Evolutionary conservation across 1,284 basidiomycete genomes (phyloP).

Genomic region (Sporisorium scitamineum): DNA sequence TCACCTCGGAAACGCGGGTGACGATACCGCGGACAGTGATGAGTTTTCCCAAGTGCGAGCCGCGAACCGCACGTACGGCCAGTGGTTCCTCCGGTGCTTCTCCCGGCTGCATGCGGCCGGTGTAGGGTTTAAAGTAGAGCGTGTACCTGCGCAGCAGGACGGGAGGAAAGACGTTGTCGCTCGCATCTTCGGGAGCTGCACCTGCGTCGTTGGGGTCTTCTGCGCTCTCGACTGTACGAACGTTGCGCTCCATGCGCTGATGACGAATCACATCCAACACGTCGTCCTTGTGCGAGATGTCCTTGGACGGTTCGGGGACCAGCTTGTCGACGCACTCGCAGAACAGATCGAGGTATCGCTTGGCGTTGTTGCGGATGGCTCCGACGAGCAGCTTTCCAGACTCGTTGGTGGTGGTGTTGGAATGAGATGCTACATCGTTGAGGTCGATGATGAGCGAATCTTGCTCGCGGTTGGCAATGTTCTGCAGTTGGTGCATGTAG

Average conservation of each 20-base stretch:
- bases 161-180: constrained; percentile 74
- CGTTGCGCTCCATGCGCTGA: constrained; percentile 88
- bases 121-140: constrained; percentile 88
- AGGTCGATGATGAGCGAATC: constrained; percentile 84
- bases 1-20: constrained; percentile 98
- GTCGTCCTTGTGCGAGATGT: constrained; percentile 78
- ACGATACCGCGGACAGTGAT: constrained; percentile 98
- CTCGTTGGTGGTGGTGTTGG: constrained; percentile 38
- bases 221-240: constrained; percentile 74
- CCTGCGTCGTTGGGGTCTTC: constrained; percentile 39
- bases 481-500: constrained; percentile 93
- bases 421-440: constrained; percentile 77
- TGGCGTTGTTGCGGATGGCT: constrained; percentile 82
- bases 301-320: constrained; percentile 81
- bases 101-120: constrained; percentile 64
- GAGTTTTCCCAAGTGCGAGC: constrained; percentile 85
- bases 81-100: constrained; percentile 70
- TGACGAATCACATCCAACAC: constrained; percentile 72
- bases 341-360: constrained; percentile 91
- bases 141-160: constrained; percentile 94
- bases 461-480: constrained; percentile 91
- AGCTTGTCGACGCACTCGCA: constrained; percentile 83
- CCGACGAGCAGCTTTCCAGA: constrained; percentile 43
- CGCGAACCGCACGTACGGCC: constrained; percentile 91
- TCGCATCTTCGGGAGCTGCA: constrained; percentile 37